Percentiles rank a stretch among this genome's conserved stretches.
Conservation (phyloP, 1,284 basidiomycete species). For the Vanrija humicola region DNA sequence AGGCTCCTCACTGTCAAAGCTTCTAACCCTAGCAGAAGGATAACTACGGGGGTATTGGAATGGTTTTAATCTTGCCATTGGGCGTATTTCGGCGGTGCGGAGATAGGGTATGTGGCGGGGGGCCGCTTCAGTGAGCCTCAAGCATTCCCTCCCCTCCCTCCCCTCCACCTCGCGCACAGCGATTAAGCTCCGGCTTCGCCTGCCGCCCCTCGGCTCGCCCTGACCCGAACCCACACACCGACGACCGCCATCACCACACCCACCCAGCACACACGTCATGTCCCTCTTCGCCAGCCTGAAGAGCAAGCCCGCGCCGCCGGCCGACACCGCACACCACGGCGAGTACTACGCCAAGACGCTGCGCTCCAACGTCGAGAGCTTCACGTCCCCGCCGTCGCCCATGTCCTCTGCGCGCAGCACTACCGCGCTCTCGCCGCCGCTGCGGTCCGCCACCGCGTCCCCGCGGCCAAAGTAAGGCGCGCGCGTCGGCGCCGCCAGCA, state of each 20-base stretch:
- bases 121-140: too few relatives aligned
- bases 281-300: not conserved
- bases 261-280: not conserved
- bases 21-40: conserved; percentile 16
- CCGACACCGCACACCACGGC: not conserved
- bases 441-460: not conserved
- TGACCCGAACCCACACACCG: too few relatives aligned
- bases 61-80: too few relatives aligned
- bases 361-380: conserved; percentile 5
- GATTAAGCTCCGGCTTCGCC: too few relatives aligned
- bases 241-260: too few relatives aligned
- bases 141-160: too few relatives aligned
- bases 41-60: not conserved
- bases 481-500: not conserved
- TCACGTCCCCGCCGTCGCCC: not conserved
- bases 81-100: too few relatives aligned
- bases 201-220: too few relatives aligned
- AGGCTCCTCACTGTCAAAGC: conserved; percentile 13
- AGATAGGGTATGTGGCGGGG: too few relatives aligned
- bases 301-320: not conserved
- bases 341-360: conserved; percentile 14
- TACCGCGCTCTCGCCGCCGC: not conserved
- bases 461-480: conserved; percentile 7
- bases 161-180: too few relatives aligned
- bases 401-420: not conserved